Base-by-base conservation (phyloP, 2,329 filamentous ascomycete species). In the Parasarocladium wereldwijsianum region DNA sequence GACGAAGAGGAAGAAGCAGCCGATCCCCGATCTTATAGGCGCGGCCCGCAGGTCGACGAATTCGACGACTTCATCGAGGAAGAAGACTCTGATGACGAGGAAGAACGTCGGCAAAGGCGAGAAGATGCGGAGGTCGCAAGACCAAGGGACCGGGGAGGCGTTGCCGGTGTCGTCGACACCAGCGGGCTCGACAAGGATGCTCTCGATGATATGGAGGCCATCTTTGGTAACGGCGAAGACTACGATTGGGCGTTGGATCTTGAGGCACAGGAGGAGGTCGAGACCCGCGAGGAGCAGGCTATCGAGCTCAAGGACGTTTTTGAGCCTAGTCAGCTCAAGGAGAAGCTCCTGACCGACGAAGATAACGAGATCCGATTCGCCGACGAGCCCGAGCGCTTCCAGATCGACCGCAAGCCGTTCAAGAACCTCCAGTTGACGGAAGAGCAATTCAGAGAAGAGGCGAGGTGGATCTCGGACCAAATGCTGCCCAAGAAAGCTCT, bases 41-140 rank as follows among this genome's bases (percentile, higher is more conserved):
- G 79, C 34, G 63, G 64, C 20, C 19, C 17, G 3, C 62, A 70
- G 36, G 70, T 70, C 26, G 81, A 92, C 51, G 84, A 93, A 45
- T 83, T 93, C 51, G 84, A 84, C 36, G 86, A 87, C 50, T 98
- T 98, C 54, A 98, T 98, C 46, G 87, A 96, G 50, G 85, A 94
- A 43, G 90, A 96, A 44, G 86, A 84, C 37, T 82, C 85, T 29
- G 82, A 84, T 29, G 84, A 93, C 40, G 84, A 92, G 38, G 76
- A 80, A 36, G 81, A 83, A 43, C 65, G 72, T 12, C 72, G 78
- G 33, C 73, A 72, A 34, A 72, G 84, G 41, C 70, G 76, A 38
- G 86, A 93, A 50, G 86, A 96, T 47, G 67, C 80, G 42, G 86
- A 94, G 49, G 83, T 96, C 36, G 83, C 84, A 32, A 72, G 84